Conservation (phyloP, 768 basidiomycete species). For the Rickenella mellea region DNA sequence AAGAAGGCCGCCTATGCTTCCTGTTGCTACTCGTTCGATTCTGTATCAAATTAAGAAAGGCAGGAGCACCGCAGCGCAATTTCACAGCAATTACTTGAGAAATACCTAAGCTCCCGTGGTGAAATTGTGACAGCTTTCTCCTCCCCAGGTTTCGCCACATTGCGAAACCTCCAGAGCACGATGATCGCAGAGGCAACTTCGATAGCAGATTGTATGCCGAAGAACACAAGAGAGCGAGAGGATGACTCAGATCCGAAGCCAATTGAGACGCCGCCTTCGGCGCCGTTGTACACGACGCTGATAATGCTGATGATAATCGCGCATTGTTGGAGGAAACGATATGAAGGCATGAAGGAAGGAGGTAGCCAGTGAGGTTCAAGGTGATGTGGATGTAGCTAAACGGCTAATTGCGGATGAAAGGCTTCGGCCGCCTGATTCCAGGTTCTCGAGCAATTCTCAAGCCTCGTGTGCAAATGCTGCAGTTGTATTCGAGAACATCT, state of each 20-base stretch:
- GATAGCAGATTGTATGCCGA: constrained; percentile 37
- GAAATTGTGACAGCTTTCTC: constrained; percentile 12
- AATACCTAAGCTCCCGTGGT: constrained; percentile 12
- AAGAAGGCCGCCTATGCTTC: constrained; percentile 27
- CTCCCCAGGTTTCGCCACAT: constrained; percentile 23
- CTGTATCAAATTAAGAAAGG: too few relatives aligned
- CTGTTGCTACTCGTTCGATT: constrained; percentile 27
- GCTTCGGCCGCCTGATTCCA: too few relatives aligned
- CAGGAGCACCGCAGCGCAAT: neutral
- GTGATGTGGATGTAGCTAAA: too few relatives aligned
- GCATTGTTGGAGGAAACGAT: constrained; percentile 26
- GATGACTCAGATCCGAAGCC: constrained; percentile 34
- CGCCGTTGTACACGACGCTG: constrained; percentile 26
- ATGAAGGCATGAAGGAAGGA: constrained; percentile 9
- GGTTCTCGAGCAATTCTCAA: too few relatives aligned
- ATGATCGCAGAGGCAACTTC: constrained; percentile 35
- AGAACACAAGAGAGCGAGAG: constrained; percentile 36
- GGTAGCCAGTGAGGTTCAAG: too few relatives aligned
- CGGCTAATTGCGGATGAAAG: too few relatives aligned
- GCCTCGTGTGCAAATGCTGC: too few relatives aligned
- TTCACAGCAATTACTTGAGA: neutral
- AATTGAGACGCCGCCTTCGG: constrained; percentile 32
- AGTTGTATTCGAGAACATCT: too few relatives aligned
- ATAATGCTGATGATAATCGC: constrained; percentile 30
- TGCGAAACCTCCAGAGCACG: constrained; percentile 35